phyloP scores from a whole-genome alignment of 2,329 filamentous ascomycete species.

The Clonostachys byssicola region DNA sequence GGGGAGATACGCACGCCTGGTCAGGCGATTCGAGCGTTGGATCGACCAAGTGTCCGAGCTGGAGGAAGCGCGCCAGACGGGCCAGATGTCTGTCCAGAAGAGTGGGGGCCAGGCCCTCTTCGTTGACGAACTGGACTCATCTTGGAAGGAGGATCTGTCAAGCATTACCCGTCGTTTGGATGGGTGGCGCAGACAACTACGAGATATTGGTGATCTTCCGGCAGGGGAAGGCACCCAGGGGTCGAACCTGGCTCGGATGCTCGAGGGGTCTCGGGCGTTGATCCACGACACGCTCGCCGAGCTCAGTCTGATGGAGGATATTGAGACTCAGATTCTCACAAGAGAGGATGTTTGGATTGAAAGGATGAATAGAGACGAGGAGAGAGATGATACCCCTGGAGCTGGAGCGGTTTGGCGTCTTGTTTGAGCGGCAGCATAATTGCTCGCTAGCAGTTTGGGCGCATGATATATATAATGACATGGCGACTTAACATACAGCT shows the following conservation, averaged over 20 bases:
- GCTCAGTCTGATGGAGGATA: slow-evolving; percentile 55
- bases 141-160: slow-evolving; percentile 56
- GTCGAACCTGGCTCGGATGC: slow-evolving; percentile 39
- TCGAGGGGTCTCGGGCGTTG: slow-evolving; percentile 41
- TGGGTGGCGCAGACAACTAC: slow-evolving; percentile 44
- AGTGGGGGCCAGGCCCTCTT: slow-evolving; percentile 37
- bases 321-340: slow-evolving; percentile 52
- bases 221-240: slow-evolving; percentile 8
- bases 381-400: slow-evolving; percentile 24
- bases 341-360: slow-evolving; percentile 57
- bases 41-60: slow-evolving; percentile 40
- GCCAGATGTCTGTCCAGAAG: slow-evolving; percentile 23
- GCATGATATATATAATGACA: background rate
- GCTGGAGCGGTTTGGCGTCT: slow-evolving; percentile 46
- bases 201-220: slow-evolving; percentile 30
- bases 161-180: slow-evolving; percentile 50
- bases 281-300: slow-evolving; percentile 59
- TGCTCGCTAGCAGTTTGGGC: background rate
- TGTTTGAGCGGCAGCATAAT: slow-evolving; percentile 10
- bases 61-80: slow-evolving; percentile 33
- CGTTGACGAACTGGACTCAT: slow-evolving; percentile 47
- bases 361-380: slow-evolving; percentile 40
- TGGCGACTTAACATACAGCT: background rate
- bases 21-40: slow-evolving; percentile 59
- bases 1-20: slow-evolving; percentile 50